Evolutionary conservation across 306 rosid species (phyloP), one percentile per base, ranked within the genome.

Genomic region (Leucaena leucocephala): DNA sequence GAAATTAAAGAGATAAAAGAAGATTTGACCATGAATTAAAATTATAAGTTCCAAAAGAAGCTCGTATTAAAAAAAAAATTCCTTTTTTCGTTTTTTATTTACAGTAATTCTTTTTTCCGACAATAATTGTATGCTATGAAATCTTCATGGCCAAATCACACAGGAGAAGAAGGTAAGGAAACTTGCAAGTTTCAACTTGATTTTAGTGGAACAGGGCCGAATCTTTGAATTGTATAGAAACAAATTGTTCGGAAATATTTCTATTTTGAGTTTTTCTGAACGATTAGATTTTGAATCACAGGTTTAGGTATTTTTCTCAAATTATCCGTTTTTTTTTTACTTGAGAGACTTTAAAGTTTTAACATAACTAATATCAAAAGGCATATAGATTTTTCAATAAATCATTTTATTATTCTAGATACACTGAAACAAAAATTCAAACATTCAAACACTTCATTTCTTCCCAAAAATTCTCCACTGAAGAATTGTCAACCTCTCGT

Each of bases 221-320:
- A 67, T 67, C 72, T 67, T 27, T 27, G 52, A 67, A 42, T 19
- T n/a, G 27, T 7, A 67, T 42, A 43, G 38, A 46, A 63, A 22
- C 75, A 46, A 70, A 70, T 45, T 27, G 17, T 5, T 70, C 34
- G 6, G n/a, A 61, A 17, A 59, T 16, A 38, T 76, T 76, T 76
- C 59, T 61, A 62, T 49, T 76, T 77, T 77, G 52, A 16, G 44
- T 19, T 33, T 63, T 19, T 21, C 62, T 33, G 42, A 27, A 22
- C 45, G 42, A 75, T 74, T 74, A 55, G 70, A 74, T 55, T 58
- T 12, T 68, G 49, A 66, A 44, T 74, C 33, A 40, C 40, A 0
- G 14, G n/a, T 42, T 64, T 64, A 43, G 74, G 54, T 44, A 40
- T 38, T 49, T 71, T 71, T 63, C 13, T 70, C 16, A 50, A 57